Base-by-base conservation (phyloP, 306 rosid genomes). In the Potentilla sterilis region DNA sequence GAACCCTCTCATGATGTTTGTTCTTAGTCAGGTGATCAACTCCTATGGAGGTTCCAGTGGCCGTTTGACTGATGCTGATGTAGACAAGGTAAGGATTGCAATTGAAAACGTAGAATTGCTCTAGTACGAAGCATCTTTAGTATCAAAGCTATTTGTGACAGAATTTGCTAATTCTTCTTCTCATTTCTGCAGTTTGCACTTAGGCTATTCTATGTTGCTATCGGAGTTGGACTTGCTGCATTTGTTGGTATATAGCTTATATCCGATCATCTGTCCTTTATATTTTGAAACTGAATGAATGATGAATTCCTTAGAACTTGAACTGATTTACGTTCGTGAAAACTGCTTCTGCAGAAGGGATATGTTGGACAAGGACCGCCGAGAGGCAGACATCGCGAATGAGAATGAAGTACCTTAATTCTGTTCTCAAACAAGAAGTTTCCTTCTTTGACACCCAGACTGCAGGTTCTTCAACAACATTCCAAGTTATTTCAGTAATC, bases 341-440 rank as follows among this genome's bases (percentile, higher is more conserved):
- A 54, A 66, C 77, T 75, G 65, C 66, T 62, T 74, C 38, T 83
- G 83, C 96, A 94, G 96, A 91, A 82, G 97, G 93, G 72, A 42
- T 87, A 67, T 94, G 98, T 77, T 90, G 98, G 96, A 75, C 96
- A 74, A 85, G 96, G 83, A 94, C 96, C 18, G 91, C 97, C 0
- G 93, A 94, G 85, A 91, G 97, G 78, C 98, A 94, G 78, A 88
- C 95, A 54, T 88, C 97, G 3, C 80, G 84, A 86, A 91, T 91
- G 92, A 86, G 94, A 86, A 75, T 84, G 81, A 90, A 91, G 71
- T 94, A 87, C 79, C 75, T 94, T 67, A 94, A 86, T 86, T 85
- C 98, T 49, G 95, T 91, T 34, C 97, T 94, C 49, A 83, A 92
- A 87, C 96, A 90, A 88, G 97, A 94, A 79, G 97, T 90, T 69